phyloP scores from a whole-genome alignment of 2,329 filamentous ascomycete genomes.

The Calonectria multiphialidica region DNA sequence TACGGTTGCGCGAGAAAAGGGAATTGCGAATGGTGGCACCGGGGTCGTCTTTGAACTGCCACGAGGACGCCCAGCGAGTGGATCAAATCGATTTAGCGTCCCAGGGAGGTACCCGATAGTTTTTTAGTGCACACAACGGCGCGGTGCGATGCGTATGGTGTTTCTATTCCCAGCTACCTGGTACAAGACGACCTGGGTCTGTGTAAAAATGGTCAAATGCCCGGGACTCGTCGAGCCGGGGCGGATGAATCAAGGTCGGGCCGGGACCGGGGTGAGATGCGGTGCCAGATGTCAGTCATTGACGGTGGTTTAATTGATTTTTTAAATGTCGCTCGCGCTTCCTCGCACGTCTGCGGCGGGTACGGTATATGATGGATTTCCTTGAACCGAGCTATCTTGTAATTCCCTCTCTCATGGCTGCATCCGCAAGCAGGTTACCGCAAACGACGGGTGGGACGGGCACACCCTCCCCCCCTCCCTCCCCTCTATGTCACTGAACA shows the following conservation, averaged over 20 bases:
- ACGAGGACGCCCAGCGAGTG: conserved; percentile 20
- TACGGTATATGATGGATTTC: background rate
- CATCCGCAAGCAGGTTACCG: background rate
- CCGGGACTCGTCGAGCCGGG: conserved; percentile 9
- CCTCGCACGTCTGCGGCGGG: background rate
- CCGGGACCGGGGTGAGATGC: conserved; percentile 10
- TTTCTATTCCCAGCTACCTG: conserved; percentile 18
- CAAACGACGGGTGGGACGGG: background rate
- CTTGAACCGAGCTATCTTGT: background rate
- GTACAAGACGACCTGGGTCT: conserved; percentile 3
- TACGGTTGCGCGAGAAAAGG: conserved; percentile 13
- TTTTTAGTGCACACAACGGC: conserved; percentile 13
- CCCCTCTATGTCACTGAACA: background rate
- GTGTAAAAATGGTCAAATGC: conserved; percentile 5
- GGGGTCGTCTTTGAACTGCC: conserved; percentile 15
- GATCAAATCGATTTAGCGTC: conserved; percentile 12
- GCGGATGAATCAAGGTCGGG: background rate
- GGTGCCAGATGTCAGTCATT: conserved; percentile 1
- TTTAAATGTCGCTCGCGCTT: background rate
- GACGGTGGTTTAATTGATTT: conserved; percentile 1
- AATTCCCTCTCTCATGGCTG: conserved; percentile 5
- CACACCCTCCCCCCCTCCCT: background rate
- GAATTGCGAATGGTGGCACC: conserved; percentile 23
- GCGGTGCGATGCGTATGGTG: conserved; percentile 2
- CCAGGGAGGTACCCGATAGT: conserved; percentile 3